Percentiles rank a stretch among this genome's conserved stretches.
These are phyloP conservation scores for Candida methanosorbosa DNA, from an alignment of 805 yeast species.

Conservation along the genomic window DNA sequence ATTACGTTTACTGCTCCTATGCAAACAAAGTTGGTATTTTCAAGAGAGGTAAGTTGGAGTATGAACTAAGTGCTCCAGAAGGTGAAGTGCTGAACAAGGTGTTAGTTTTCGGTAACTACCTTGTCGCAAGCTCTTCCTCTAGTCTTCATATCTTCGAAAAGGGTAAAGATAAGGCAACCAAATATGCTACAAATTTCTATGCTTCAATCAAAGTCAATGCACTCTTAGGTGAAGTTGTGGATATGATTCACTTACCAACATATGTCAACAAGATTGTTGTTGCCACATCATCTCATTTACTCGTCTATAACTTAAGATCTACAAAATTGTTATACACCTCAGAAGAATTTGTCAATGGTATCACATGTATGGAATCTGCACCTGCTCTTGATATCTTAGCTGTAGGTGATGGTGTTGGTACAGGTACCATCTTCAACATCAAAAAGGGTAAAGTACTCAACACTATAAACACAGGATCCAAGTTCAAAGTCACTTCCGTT, in stretches of 20 bases:
- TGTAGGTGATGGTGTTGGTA: constrained; percentile 64
- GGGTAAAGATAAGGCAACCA: constrained; percentile 15
- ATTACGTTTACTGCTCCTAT: constrained; percentile 72
- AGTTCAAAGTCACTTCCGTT: constrained; percentile 42
- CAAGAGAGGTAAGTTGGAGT: constrained; percentile 68
- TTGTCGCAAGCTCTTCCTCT: constrained; percentile 46
- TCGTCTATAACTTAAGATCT: constrained; percentile 67
- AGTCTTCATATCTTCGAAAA: constrained; percentile 23
- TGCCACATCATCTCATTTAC: constrained; percentile 58
- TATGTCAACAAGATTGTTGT: constrained; percentile 83
- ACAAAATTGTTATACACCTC: constrained; percentile 54
- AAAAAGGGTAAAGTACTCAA: constrained; percentile 52
- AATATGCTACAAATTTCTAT: constrained; percentile 55
- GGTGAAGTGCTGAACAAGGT: constrained; percentile 37
- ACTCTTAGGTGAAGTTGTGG: constrained; percentile 58
- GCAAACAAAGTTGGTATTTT: constrained; percentile 67
- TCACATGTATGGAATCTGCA: constrained; percentile 69
- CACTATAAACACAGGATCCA: constrained; percentile 36
- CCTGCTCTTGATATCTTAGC: constrained; percentile 86
- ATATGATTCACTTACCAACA: constrained; percentile 77
- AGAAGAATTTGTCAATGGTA: constrained; percentile 41
- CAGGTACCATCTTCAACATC: constrained; percentile 56
- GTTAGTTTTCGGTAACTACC: constrained; percentile 67
- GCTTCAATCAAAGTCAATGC: constrained; percentile 50
- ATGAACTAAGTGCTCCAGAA: constrained; percentile 22